Percentiles rank a stretch among this genome's conserved stretches.
These are phyloP conservation scores for Fusarium chlamydosporum DNA, from an alignment of 2,329 filamentous ascomycete genomes.

Conservation along the genomic window DNA sequence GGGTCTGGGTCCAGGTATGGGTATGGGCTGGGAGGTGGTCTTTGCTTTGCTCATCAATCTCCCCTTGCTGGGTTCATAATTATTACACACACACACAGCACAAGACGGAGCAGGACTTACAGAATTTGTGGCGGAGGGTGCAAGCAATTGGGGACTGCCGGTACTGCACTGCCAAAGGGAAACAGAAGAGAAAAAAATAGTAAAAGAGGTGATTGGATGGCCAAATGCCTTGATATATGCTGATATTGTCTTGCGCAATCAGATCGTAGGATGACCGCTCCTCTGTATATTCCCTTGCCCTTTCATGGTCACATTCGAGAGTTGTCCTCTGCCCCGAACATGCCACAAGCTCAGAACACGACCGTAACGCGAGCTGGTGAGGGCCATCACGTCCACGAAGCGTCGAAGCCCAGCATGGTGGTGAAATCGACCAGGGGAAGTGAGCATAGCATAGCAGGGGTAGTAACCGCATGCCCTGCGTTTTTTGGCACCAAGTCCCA, in stretches of 20 bases:
- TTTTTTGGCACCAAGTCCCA: slow-evolving; percentile 37
- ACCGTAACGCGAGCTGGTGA: slow-evolving; percentile 42
- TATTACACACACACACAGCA: slow-evolving; percentile 26
- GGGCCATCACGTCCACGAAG: slow-evolving; percentile 33
- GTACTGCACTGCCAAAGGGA: slow-evolving; percentile 2
- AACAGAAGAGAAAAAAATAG: neutral
- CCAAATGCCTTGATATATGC: slow-evolving; percentile 21
- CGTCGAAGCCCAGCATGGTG: slow-evolving; percentile 39
- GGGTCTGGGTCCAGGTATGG: slow-evolving; percentile 1
- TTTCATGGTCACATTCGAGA: slow-evolving; percentile 31
- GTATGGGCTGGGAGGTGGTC: slow-evolving; percentile 37
- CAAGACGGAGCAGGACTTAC: slow-evolving; percentile 12
- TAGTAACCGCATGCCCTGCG: slow-evolving; percentile 43
- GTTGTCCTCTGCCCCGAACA: slow-evolving; percentile 31
- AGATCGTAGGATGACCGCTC: slow-evolving; percentile 14
- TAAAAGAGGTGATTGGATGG: slow-evolving; percentile 38
- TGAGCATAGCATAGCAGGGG: slow-evolving; percentile 33
- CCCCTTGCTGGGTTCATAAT: slow-evolving; percentile 45
- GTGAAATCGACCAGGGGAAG: slow-evolving; percentile 46
- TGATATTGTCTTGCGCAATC: slow-evolving; percentile 31
- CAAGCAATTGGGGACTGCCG: slow-evolving; percentile 8
- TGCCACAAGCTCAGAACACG: slow-evolving; percentile 30
- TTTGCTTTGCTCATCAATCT: slow-evolving; percentile 45
- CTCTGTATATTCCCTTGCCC: slow-evolving; percentile 28
- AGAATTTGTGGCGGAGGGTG: slow-evolving; percentile 50